Base-by-base conservation (phyloP, 2,329 filamentous ascomycete species). In the Fusarium sulawesiense region DNA sequence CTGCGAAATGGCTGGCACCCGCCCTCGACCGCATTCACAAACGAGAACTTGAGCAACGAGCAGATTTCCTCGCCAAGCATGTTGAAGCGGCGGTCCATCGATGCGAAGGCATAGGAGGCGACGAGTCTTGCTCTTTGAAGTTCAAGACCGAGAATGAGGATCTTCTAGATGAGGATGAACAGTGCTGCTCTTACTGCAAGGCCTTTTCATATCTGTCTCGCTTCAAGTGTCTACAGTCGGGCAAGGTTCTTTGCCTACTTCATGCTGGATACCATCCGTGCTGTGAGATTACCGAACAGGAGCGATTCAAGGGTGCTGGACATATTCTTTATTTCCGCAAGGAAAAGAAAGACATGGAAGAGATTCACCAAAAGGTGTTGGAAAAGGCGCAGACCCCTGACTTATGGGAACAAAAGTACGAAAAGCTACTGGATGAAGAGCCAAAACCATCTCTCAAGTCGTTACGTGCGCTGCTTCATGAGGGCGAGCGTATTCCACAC, bases 401-500 rank as follows among this genome's bases (percentile, higher is more conserved):
- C 78, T 84, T 86, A 12, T 99, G 96, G 96, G 91, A 93, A 73
- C 91, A 94, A 60, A 98, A 97, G 81, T 91, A 97, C 73, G 91
- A 95, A 71, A 92, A 90, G 76, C 84, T 94, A 56, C 87, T 98
- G 66, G 92, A 94, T 60, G 93, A 97, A 73, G 93, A 93, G 76
- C 87, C 92, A 42, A 92, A 88, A 54, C 96, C 96, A 61, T 91
- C 94, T 63, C 87, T 99, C 49, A 98, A 97, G 83, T 86, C 90
- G 72, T 86, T 99, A 74, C 92, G 95, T 70, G 89, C 90, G 50
- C 86, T 99, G 58, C 86, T 98, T 63, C 91, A 91, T 77, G 96
- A 99, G 85, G 96, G 96, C 80, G 96, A 99, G 83, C 94, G 93
- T 80, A 98, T 99, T 76, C 94, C 95, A 62, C 97, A 93, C 84